phyloP scores from a whole-genome alignment of 2,329 filamentous ascomycete genomes.

The Diaporthe eres region DNA sequence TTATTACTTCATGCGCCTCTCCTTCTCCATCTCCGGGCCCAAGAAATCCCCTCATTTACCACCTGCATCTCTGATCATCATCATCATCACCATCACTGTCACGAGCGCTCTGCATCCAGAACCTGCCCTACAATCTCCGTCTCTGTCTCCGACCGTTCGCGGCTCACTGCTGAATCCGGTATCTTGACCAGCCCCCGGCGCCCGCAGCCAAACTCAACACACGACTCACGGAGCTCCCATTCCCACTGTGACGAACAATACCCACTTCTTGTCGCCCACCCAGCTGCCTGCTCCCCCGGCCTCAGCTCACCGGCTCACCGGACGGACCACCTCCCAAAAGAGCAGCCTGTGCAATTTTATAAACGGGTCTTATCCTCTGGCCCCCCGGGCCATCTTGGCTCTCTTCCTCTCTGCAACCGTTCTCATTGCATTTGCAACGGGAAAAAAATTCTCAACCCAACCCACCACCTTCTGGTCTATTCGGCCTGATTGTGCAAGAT shows the following conservation, averaged over 20 bases:
- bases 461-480: constrained; percentile 41
- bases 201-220: constrained; percentile 12
- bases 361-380: constrained; percentile 37
- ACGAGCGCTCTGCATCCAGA: constrained; percentile 7
- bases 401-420: constrained; percentile 33
- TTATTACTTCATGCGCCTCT: constrained; percentile 33
- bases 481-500: constrained; percentile 43
- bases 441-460: constrained; percentile 28
- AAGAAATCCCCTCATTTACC: constrained; percentile 12
- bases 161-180: constrained; percentile 30
- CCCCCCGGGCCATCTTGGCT: constrained; percentile 29
- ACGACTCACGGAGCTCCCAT: constrained; percentile 30
- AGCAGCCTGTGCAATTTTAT: constrained; percentile 41
- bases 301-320: constrained; percentile 27
- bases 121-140: constrained; percentile 28
- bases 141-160: constrained; percentile 16
- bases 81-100: neutral
- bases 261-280: constrained; percentile 34
- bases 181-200: constrained; percentile 31
- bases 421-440: constrained; percentile 43
- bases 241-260: constrained; percentile 24
- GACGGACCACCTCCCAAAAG: constrained; percentile 32
- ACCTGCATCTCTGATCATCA: neutral
- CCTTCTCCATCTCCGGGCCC: constrained; percentile 22
- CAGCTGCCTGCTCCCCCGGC: constrained; percentile 26